These are phyloP conservation scores for Phytopythium delawarense DNA, from an alignment of 352 stramenopile genomes.

Conservation along the genomic window DNA sequence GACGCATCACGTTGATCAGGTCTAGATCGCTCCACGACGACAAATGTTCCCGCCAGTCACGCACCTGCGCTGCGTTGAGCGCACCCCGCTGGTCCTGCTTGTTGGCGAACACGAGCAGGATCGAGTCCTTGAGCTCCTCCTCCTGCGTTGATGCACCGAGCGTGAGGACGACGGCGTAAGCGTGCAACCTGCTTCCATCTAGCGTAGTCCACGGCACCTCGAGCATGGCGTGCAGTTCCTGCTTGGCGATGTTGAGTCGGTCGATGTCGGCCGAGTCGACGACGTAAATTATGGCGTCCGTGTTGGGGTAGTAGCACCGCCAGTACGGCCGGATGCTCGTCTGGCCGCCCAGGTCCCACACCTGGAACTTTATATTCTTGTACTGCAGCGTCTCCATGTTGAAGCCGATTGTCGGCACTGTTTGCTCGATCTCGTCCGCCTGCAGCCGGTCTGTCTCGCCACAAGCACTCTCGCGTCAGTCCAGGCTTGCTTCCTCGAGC, in stretches of 20 bases:
- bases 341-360: conserved; percentile 99
- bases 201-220: conserved; percentile 45
- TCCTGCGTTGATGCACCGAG: conserved; percentile 58
- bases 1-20: neutral
- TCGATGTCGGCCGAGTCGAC: conserved; percentile 96
- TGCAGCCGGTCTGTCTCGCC: conserved; percentile 59
- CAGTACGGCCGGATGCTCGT: conserved; percentile 99
- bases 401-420: conserved; percentile 99
- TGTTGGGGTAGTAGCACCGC: conserved; percentile 99
- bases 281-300: conserved; percentile 96
- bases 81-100: conserved; percentile 99
- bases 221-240: conserved; percentile 98
- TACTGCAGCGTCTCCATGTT: conserved; percentile 93
- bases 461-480: neutral
- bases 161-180: neutral
- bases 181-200: neutral
- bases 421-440: conserved; percentile 96
- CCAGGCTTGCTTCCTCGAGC: neutral
- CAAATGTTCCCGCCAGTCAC: neutral
- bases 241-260: conserved; percentile 95
- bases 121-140: conserved; percentile 98
- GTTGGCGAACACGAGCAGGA: conserved; percentile 99
- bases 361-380: conserved; percentile 96
- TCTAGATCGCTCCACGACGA: neutral
- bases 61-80: conserved; percentile 80